phyloP scores from a whole-genome alignment of 768 basidiomycete genomes.

The Hericium rajendrae region DNA sequence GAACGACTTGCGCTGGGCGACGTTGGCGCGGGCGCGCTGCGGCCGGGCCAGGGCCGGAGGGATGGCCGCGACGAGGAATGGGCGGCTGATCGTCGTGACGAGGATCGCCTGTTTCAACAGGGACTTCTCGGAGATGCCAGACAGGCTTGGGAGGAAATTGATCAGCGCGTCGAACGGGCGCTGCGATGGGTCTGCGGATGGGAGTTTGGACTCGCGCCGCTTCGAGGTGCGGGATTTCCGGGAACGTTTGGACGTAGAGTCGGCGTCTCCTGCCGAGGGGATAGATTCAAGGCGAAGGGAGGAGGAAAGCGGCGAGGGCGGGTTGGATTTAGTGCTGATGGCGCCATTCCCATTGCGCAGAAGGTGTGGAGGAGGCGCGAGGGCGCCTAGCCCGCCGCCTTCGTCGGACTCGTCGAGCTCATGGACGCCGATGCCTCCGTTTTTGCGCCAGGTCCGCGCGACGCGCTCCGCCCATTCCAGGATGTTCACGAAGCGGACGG shows the following conservation, averaged over 20 bases:
- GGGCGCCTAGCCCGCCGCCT: conserved; percentile 14
- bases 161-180: conserved; percentile 30
- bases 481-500: conserved; percentile 25
- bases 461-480: conserved; percentile 33
- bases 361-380: conserved; percentile 18
- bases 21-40: neutral
- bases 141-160: conserved; percentile 25
- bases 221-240: neutral
- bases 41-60: conserved; percentile 4
- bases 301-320: neutral
- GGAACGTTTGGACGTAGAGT: neutral
- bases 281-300: neutral
- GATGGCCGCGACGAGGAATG: conserved; percentile 23
- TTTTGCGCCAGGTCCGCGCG: conserved; percentile 26
- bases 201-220: conserved; percentile 6
- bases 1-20: neutral
- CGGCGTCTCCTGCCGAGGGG: neutral
- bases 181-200: conserved; percentile 22
- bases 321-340: conserved; percentile 1
- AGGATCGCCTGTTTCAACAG: conserved; percentile 31
- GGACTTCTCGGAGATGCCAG: conserved; percentile 20
- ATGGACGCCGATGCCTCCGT: conserved; percentile 20
- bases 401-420: conserved; percentile 18
- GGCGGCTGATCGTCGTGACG: conserved; percentile 28
- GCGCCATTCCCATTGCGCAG: neutral